A percentile compares a stretch with the other conserved stretches of the same genome.
These are phyloP conservation scores for Sisymbrium altissimum DNA, from an alignment of 345 rosid species.

Conservation along the genomic window DNA sequence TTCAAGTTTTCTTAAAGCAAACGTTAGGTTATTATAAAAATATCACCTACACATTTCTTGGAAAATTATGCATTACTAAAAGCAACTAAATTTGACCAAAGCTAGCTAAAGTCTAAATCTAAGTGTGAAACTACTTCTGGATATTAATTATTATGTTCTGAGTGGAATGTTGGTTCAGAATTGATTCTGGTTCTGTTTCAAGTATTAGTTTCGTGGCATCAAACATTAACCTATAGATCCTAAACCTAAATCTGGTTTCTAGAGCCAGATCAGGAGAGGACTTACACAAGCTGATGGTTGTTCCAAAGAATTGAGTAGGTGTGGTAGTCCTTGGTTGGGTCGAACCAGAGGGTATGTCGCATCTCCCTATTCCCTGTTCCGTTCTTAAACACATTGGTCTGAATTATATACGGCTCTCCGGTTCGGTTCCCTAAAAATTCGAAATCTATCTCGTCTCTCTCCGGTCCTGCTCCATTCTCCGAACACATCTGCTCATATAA, in stretches of 20 bases:
- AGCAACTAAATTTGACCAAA: no score
- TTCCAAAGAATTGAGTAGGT: constrained; percentile 84
- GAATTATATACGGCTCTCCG: constrained; percentile 82
- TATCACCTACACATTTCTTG: no score
- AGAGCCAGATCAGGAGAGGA: not conserved
- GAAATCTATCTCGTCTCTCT: constrained; percentile 88
- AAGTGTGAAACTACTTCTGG: no score
- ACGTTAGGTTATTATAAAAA: no score
- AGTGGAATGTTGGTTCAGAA: not conserved
- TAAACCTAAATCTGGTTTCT: not conserved
- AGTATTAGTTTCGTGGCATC: not conserved
- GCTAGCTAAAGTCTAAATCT: no score
- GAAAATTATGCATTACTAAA: no score
- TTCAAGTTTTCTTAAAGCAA: no score
- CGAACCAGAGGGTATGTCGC: constrained; percentile 96
- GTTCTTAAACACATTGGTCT: constrained; percentile 85
- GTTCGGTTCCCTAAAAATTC: constrained; percentile 95
- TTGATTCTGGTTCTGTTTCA: no score
- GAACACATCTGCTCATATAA: constrained; percentile 72
- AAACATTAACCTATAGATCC: not conserved
- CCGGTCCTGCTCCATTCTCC: constrained; percentile 90
- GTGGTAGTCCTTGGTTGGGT: constrained; percentile 84
- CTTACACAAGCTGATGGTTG: constrained; percentile 70
- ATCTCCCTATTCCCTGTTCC: constrained; percentile 91
- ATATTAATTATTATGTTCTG: no score